phyloP scores from a whole-genome alignment of 1,139 yeast genomes.

The Blastobotrys arbuscula region DNA sequence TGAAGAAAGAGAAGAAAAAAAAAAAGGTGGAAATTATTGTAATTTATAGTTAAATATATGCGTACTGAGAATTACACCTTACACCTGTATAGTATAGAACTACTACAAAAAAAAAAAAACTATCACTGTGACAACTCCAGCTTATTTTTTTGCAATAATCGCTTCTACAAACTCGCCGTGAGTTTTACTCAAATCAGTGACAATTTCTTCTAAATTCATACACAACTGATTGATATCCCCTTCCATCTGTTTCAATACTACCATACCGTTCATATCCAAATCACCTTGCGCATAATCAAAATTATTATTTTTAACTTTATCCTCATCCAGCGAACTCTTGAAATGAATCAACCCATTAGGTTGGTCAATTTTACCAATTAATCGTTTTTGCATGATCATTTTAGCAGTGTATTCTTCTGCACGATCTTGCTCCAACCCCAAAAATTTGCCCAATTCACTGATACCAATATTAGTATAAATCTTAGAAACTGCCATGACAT shows the following conservation, averaged over 20 bases:
- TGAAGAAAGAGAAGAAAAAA: too few species aligned
- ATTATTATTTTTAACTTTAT: conserved; percentile 7
- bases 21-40: too few species aligned
- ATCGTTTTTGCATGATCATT: conserved; percentile 34
- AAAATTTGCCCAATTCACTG: conserved; percentile 27
- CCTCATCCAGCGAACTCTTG: conserved; percentile 14
- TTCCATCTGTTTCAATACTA: conserved; percentile 30
- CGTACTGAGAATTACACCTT: conserved; percentile 11
- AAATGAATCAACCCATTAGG: conserved; percentile 31
- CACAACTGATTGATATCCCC: conserved; percentile 27
- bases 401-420: conserved; percentile 33
- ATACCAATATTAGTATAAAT: conserved; percentile 32
- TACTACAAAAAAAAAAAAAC: not conserved
- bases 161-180: conserved; percentile 11
- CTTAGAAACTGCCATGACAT: conserved; percentile 32
- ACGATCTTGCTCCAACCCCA: conserved; percentile 27
- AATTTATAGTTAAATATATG: too few species aligned
- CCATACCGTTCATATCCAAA: conserved; percentile 11
- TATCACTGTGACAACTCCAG: not conserved
- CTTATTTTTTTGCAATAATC: not conserved
- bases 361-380: conserved; percentile 34
- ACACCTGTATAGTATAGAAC: too few species aligned
- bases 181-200: conserved; percentile 13
- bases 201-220: conserved; percentile 25
- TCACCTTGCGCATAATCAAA: conserved; percentile 15